These are phyloP conservation scores for Hanseniaspora occidentalis DNA, from an alignment of 805 yeast genomes.

Conservation along the genomic window DNA sequence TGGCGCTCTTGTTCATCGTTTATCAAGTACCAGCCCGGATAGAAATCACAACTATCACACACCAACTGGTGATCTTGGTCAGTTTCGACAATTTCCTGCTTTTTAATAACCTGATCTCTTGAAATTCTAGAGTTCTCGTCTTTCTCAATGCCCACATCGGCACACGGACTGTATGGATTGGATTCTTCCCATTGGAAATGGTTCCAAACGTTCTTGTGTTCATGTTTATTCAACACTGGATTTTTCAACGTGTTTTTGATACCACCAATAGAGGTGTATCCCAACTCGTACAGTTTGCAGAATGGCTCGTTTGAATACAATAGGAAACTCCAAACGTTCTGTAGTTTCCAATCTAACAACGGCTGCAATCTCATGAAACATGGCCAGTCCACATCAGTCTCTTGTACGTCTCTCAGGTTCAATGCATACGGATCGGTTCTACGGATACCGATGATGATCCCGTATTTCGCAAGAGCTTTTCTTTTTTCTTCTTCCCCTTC, in stretches of 20 bases:
- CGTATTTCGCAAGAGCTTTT: conserved; percentile 30
- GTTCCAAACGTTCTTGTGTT: conserved; percentile 3
- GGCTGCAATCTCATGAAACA: conserved; percentile 76
- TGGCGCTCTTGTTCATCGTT: conserved; percentile 22
- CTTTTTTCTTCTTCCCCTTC: too few relatives aligned
- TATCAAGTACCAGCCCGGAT: conserved; percentile 24
- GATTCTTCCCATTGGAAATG: conserved; percentile 19
- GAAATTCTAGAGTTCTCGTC: conserved; percentile 4
- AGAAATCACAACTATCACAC: conserved; percentile 4
- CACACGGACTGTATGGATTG: conserved; percentile 10
- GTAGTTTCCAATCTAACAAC: conserved; percentile 74
- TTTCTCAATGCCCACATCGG: too few relatives aligned
- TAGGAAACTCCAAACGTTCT: conserved; percentile 77
- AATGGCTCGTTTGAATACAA: conserved; percentile 46
- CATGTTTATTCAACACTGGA: conserved; percentile 35
- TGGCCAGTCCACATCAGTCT: conserved; percentile 90
- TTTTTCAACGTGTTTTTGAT: conserved; percentile 56
- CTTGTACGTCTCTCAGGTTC: conserved; percentile 44
- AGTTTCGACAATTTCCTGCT: neutral
- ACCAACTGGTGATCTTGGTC: neutral
- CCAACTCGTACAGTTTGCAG: conserved; percentile 66
- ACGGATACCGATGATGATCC: conserved; percentile 80
- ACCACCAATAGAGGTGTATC: conserved; percentile 88
- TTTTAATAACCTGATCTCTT: conserved; percentile 7
- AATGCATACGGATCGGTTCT: conserved; percentile 78